Percentiles rank a stretch among this genome's conserved stretches.
phyloP scores from a whole-genome alignment of 2,329 filamentous ascomycete species.

The Beauveria medogensis region DNA sequence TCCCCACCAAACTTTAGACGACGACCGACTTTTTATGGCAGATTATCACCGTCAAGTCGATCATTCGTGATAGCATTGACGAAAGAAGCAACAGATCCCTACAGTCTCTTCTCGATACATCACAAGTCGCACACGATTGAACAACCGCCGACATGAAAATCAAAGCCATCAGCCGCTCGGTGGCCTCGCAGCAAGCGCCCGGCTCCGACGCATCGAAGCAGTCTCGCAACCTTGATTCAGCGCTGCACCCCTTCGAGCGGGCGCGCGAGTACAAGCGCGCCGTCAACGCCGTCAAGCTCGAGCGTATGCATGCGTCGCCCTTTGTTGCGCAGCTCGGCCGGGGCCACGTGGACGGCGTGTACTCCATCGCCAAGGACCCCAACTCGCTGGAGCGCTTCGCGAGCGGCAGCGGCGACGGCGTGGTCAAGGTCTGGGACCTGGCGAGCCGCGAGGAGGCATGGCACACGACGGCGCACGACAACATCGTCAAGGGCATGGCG shows the following conservation, averaged over 20 bases:
- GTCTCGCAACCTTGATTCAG: conserved; percentile 70
- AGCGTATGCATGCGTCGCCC: conserved; percentile 72
- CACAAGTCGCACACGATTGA: not conserved
- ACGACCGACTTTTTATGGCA: not conserved
- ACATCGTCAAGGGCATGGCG: conserved; percentile 82
- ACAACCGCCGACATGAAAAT: conserved; percentile 40
- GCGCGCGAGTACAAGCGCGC: conserved; percentile 62
- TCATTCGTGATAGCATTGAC: not conserved
- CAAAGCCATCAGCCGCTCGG: conserved; percentile 59
- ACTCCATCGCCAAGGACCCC: conserved; percentile 73
- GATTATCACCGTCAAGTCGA: not conserved
- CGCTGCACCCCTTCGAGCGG: conserved; percentile 83
- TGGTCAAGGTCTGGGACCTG: conserved; percentile 88
- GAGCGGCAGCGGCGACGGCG: conserved; percentile 81
- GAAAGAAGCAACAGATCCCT: not conserved
- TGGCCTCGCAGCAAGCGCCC: conserved; percentile 56
- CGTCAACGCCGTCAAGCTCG: conserved; percentile 76
- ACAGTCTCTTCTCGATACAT: not conserved
- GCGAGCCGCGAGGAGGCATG: conserved; percentile 64
- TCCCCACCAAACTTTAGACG: conserved; percentile 7
- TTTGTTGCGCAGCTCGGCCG: conserved; percentile 81
- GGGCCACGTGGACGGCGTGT: conserved; percentile 84
- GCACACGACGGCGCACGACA: conserved; percentile 78
- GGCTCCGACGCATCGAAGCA: conserved; percentile 58
- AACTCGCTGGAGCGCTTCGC: conserved; percentile 66